Conservation (phyloP, 192 early-diverging fungal species). For the Gonapodya prolifera region DNA sequence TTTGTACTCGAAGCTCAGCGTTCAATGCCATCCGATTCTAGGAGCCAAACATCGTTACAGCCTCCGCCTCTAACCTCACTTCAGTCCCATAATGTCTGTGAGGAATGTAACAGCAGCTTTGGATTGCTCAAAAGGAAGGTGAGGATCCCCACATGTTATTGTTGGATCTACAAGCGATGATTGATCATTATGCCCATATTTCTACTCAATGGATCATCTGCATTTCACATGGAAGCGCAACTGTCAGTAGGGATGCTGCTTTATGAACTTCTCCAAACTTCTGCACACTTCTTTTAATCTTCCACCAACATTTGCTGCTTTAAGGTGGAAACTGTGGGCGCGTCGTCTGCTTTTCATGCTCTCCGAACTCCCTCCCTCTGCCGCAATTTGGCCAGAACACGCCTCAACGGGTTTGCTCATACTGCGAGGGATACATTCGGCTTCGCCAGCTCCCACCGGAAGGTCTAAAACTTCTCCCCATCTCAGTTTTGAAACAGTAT, state of each 20-base stretch:
- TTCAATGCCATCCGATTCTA: too few species aligned
- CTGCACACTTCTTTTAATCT: too few species aligned
- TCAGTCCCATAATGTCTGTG: background rate
- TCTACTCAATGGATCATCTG: background rate
- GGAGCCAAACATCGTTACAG: too few species aligned
- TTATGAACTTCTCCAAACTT: too few species aligned
- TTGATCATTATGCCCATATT: background rate
- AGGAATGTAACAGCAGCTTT: background rate
- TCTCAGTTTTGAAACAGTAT: slow-evolving; percentile 15
- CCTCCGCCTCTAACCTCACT: too few species aligned
- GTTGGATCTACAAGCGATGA: background rate
- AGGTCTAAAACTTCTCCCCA: slow-evolving; percentile 9
- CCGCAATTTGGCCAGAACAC: slow-evolving; percentile 10
- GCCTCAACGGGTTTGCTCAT: slow-evolving; percentile 10
- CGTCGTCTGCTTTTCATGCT: background rate
- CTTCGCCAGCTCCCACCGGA: slow-evolving; percentile 8
- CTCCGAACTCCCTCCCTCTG: slow-evolving; percentile 1
- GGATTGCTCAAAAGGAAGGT: background rate
- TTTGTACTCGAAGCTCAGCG: too few species aligned
- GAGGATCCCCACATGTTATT: background rate
- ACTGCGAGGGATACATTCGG: slow-evolving; percentile 9
- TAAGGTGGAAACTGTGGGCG: background rate
- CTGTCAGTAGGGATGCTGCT: too few species aligned
- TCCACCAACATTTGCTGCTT: too few species aligned
- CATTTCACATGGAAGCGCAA: background rate